Evolutionary conservation across 257 asterid species (phyloP).

Genomic region (Haberlea rhodopensis): DNA sequence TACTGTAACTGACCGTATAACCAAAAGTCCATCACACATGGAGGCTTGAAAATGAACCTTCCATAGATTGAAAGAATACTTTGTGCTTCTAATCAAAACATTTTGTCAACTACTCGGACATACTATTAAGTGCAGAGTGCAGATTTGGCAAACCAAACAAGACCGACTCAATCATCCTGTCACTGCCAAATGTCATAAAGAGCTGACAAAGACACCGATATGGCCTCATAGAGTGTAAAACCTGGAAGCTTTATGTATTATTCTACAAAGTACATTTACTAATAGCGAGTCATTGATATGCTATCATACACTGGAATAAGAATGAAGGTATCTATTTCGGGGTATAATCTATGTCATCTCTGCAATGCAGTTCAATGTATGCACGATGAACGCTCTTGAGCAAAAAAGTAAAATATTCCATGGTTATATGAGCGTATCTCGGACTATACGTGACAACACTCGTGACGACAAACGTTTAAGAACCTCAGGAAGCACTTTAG

Average conservation of each 20-base stretch:
- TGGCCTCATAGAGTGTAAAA: not conserved
- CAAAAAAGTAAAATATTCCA: conserved; percentile 10
- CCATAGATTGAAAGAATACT: not conserved
- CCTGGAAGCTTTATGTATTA: conserved; percentile 26
- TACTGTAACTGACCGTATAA: not conserved
- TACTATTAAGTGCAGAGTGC: no score
- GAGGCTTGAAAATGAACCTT: not conserved
- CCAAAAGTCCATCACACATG: not conserved
- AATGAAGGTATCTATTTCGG: not conserved
- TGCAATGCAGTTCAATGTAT: conserved; percentile 23
- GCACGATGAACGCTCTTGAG: conserved; percentile 24
- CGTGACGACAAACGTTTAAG: conserved; percentile 74
- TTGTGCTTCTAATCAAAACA: not conserved
- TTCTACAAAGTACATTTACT: conserved; percentile 30
- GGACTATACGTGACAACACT: conserved; percentile 68
- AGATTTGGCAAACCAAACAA: not conserved
- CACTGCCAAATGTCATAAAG: not conserved
- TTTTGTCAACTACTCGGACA: not conserved
- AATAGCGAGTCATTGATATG: conserved; percentile 4
- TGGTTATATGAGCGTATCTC: conserved; percentile 55
- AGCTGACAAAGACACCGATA: not conserved
- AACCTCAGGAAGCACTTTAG: conserved; percentile 82
- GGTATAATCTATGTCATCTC: conserved; percentile 8
- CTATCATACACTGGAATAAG: conserved; percentile 7
- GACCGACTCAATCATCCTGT: not conserved